Base-by-base conservation (phyloP, 1,139 yeast species). In the Lodderomyces oxycetoniae region DNA sequence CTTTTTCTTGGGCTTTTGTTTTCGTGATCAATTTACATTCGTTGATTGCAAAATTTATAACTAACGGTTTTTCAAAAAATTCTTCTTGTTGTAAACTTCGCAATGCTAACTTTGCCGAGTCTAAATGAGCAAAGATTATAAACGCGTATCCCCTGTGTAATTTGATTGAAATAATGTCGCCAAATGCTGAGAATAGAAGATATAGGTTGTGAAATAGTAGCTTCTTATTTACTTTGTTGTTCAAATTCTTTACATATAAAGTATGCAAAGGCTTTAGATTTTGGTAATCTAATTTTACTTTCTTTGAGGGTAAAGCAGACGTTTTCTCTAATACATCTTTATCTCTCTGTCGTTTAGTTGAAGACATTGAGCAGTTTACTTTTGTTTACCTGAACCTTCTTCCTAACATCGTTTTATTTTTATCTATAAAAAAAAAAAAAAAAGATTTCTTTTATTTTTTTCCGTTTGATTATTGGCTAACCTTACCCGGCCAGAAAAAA, bases 141-240 rank as follows among this genome's bases (percentile, higher is more conserved):
- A 83, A 87, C 0, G 93, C 95, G 53, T 83, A 93, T 0, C 95
- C 95, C 27, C 89, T 62, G 34, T 68, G 67, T 32, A 67, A 50
- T 20, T 69, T 63, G 16, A 86, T 66, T 24, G 75, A 76, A 3
- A 83, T 51, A 2, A 86, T 68, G 44, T 78, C 86, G 1, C 93
- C 94, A 50, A 70, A 82, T 0, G 81, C 67, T 12, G 83, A 66
- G 48, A 81, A 82, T 5, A 82, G 55, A 35, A 82, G 51, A 52
- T 79, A 83, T 20, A 86, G 59, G 38, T 71, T 70, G 38, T 72
- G 72, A 43, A 70, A 71, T 39, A 84, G 53, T 26, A 68, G 26
- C 4, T 60, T 10, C 40, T 64, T 57, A 26, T 72, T 63, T 35
- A 83, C 55, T 48, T 82, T 69, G 47, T 81, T 87, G 49, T 81